phyloP scores from a whole-genome alignment of 352 stramenopile genomes.

The Peronosclerospora sorghi region DNA sequence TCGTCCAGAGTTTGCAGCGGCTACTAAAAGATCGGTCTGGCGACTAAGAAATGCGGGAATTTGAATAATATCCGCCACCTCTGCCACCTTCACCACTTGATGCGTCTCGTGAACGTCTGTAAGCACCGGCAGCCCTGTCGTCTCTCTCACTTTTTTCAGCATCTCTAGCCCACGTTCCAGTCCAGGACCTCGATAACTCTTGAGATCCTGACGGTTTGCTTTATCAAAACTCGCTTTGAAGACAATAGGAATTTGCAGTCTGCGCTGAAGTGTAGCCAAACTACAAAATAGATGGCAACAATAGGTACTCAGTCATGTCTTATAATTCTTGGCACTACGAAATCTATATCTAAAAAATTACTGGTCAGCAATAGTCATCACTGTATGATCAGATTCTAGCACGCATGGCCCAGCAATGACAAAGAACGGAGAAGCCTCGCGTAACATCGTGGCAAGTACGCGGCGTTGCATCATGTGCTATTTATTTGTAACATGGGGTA shows the following conservation, averaged over 20 bases:
- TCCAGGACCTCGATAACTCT: conserved; percentile 67
- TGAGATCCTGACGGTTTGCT: conserved; percentile 75
- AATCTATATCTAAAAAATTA: conserved; percentile 11
- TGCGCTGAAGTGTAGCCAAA: conserved; percentile 35
- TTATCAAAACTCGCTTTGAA: conserved; percentile 89
- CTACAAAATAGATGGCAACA: conserved; percentile 15
- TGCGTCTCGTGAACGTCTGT: conserved; percentile 83
- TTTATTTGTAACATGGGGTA: conserved; percentile 7
- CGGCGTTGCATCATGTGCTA: conserved; percentile 28
- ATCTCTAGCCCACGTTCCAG: conserved; percentile 60
- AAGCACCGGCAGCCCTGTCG: conserved; percentile 61
- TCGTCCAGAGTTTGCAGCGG: conserved; percentile 53
- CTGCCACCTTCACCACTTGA: conserved; percentile 54
- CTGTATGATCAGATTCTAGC: conserved; percentile 55
- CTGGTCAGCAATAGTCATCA: conserved; percentile 61
- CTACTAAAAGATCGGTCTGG: conserved; percentile 81
- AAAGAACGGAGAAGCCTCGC: conserved; percentile 63
- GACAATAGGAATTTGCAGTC: conserved; percentile 63
- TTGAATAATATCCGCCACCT: conserved; percentile 75
- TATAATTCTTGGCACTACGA: background rate
- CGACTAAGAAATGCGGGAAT: conserved; percentile 84
- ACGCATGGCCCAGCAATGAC: conserved; percentile 77
- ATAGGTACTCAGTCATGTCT: background rate
- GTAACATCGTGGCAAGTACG: conserved; percentile 39
- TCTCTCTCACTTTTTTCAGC: conserved; percentile 59